These are phyloP conservation scores for Mimosa bimucronata DNA, from an alignment of 306 rosid genomes.

Conservation along the genomic window DNA sequence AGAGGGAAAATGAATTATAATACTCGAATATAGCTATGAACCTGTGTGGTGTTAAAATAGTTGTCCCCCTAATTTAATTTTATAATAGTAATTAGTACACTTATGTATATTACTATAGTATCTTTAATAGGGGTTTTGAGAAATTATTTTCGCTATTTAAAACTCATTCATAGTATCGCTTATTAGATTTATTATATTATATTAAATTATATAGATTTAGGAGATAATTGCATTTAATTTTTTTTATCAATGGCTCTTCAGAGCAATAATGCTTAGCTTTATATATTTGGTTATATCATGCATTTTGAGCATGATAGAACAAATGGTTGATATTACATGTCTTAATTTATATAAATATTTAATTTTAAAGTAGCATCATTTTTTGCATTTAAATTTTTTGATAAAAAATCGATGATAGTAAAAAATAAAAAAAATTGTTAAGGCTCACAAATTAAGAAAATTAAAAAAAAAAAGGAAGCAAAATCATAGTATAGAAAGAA, in stretches of 20 bases:
- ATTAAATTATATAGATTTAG: neutral
- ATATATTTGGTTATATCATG: neutral
- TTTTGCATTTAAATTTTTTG: neutral
- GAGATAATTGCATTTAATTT: neutral
- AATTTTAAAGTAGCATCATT: neutral
- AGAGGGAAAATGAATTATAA: neutral
- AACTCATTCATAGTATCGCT: neutral
- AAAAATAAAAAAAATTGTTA: too few species aligned
- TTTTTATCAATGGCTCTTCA: neutral
- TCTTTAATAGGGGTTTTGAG: neutral
- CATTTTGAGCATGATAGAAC: neutral
- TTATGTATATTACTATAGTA: too few species aligned
- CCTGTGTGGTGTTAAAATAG: too few species aligned
- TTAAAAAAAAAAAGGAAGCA: too few species aligned
- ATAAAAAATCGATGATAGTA: too few species aligned
- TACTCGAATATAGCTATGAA: slow-evolving; percentile 1
- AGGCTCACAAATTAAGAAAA: neutral
- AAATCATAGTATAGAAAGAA: too few species aligned
- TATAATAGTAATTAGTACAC: neutral
- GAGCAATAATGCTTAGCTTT: neutral
- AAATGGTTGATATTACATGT: neutral
- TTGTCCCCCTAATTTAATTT: neutral
- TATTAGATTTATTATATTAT: too few species aligned
- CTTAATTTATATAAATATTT: neutral
- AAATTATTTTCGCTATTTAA: neutral